These are phyloP conservation scores for Vitis vinifera DNA, from an alignment of 164 flowering plant genomes.

Conservation along the genomic window ASM3070453v1 NC_081807.1:5935001-5935500, in stretches of 20 bases:
- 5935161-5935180: slow-evolving; percentile 99
- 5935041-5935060: slow-evolving; percentile 1
- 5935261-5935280: slow-evolving; percentile 3
- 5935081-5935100: neutral
- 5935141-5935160: slow-evolving; percentile 18
- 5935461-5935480: neutral
- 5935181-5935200: slow-evolving; percentile 97
- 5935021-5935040: slow-evolving; percentile 92
- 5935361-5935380: slow-evolving; percentile 98
- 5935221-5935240: slow-evolving; percentile 93
- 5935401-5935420: slow-evolving; percentile 91
- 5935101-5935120: neutral
- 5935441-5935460: neutral
- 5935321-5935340: slow-evolving; percentile 6
- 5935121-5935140: neutral
- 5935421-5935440: slow-evolving; percentile 55
- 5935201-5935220: slow-evolving; percentile 96
- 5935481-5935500: slow-evolving; percentile 45
- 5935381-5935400: slow-evolving; percentile 79
- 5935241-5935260: slow-evolving; percentile 90
- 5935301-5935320: neutral
- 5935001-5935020: slow-evolving; percentile 98
- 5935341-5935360: slow-evolving; percentile 38
- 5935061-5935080: neutral
- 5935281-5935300: neutral